Conservation (phyloP, 768 basidiomycete species). For the Boletus reticulatus region DNA sequence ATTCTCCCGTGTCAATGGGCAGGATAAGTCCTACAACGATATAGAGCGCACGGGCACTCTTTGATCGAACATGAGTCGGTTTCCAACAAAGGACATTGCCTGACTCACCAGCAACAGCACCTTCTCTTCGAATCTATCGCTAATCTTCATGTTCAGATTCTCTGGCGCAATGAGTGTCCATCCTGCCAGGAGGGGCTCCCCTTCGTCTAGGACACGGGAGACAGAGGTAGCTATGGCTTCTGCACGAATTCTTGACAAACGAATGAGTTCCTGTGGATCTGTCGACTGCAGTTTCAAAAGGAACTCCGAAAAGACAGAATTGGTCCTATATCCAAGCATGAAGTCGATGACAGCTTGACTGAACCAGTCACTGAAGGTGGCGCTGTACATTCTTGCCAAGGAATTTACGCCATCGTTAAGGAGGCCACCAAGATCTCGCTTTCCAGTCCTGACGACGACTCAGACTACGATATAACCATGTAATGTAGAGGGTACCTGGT, state of each 20-base stretch:
- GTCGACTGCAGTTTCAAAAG: conserved; percentile 82
- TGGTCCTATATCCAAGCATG: conserved; percentile 82
- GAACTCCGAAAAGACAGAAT: conserved; percentile 92
- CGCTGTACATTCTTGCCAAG: conserved; percentile 83
- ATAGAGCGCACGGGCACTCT: conserved; percentile 58
- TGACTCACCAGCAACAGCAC: conserved; percentile 76
- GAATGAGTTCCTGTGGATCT: conserved; percentile 88
- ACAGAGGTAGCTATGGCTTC: conserved; percentile 92
- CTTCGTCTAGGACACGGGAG: conserved; percentile 70
- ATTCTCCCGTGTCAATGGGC: neutral
- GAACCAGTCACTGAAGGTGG: conserved; percentile 95
- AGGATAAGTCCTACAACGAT: conserved; percentile 60
- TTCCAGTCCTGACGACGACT: conserved; percentile 71
- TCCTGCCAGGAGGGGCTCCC: conserved; percentile 74
- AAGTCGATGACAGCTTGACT: conserved; percentile 94
- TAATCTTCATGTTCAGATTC: conserved; percentile 65
- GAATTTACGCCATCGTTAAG: conserved; percentile 97
- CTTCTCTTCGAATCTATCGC: conserved; percentile 92
- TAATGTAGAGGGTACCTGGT: conserved; percentile 53
- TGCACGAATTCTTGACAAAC: conserved; percentile 83
- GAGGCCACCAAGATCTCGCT: conserved; percentile 87
- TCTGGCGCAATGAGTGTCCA: conserved; percentile 93
- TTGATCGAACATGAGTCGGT: conserved; percentile 1
- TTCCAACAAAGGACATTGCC: neutral
- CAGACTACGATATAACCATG: conserved; percentile 1